Evolutionary conservation across 2,329 filamentous ascomycete species (phyloP), one percentile per base, ranked within the genome.

Genomic region (Graphilbum sp.): DNA sequence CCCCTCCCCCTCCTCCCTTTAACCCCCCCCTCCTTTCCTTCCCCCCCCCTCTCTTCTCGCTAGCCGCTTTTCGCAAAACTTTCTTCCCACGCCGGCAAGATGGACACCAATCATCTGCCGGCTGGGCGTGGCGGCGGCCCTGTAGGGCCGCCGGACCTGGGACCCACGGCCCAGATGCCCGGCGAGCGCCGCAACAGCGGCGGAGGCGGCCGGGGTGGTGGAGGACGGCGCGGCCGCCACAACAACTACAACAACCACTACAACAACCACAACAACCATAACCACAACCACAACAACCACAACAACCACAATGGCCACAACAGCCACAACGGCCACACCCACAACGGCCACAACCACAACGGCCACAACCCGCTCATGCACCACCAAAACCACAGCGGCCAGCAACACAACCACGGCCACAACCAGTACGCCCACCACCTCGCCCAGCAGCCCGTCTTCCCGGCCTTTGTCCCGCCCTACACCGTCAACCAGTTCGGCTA

Each of bases 61-160:
- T n/a, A 13, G 7, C 11, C 27, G 5, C 27, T 8, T 29, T 29
- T 15, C 27, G 8, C 5, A 29, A 9, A n/a, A 29, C 27, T 12
- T 13, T n/a, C 43, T 52, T 49, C 70, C 69, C 67, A 72, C 62
- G 70, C 71, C 73, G 75, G 72, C 72, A 82, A 69, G 76, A 84
- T 84, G 78, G 79, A 75, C 64, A 66, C 66, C 61, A 69, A 66
- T 69, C 75, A 79, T 78, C 74, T 79, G 75, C 74, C 76, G 73
- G 75, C 75, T 72, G 78, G 78, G 69, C 44, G 44, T 29, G 38
- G 74, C 76, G 61, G 74, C 76, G 61, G 66, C 66, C 57, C 67
- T 72, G 62, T 66, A 63, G 38, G 36, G 29, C 29, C 34, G 25
- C 30, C 16, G 18, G 37, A 36, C 18, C 39, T 41, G 32, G 19